Evolutionary conservation across 1,139 yeast genomes (phyloP).

Genomic region (Kazachstania sp.): DNA sequence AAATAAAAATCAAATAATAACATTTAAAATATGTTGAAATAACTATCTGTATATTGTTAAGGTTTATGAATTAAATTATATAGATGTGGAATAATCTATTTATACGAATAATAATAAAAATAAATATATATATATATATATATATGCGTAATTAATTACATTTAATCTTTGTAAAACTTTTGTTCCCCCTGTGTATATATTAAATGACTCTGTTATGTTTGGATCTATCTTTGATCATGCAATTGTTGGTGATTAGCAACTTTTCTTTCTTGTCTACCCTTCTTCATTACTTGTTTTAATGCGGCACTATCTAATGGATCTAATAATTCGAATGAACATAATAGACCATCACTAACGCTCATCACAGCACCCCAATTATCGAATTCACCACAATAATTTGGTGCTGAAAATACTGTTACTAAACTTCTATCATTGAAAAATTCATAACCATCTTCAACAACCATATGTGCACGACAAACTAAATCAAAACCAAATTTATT

Average conservation of each 20-base stretch:
- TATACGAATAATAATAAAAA: no score
- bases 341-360: slow-evolving; percentile 87
- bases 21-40: background rate
- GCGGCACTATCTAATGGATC: slow-evolving; percentile 94
- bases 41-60: no score
- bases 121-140: no score
- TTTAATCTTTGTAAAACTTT: background rate
- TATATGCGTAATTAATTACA: background rate
- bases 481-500: slow-evolving; percentile 85
- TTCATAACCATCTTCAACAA: slow-evolving; percentile 96
- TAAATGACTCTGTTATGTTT: no score
- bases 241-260: slow-evolving; percentile 38
- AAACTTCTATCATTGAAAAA: slow-evolving; percentile 88
- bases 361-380: slow-evolving; percentile 99
- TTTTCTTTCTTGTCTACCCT: slow-evolving; percentile 72
- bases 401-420: slow-evolving; percentile 93
- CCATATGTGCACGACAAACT: slow-evolving; percentile 98
- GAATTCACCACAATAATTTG: slow-evolving; percentile 96
- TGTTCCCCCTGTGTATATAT: no score
- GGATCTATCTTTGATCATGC: slow-evolving; percentile 5
- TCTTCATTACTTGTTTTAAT: slow-evolving; percentile 83
- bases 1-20: background rate
- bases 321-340: slow-evolving; percentile 84
- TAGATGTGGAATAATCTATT: no score
- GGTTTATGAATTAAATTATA: no score